Evolutionary conservation across 495 filamentous ascomycete species (phyloP).

Genomic region (Aspergillus olivimuriae): DNA sequence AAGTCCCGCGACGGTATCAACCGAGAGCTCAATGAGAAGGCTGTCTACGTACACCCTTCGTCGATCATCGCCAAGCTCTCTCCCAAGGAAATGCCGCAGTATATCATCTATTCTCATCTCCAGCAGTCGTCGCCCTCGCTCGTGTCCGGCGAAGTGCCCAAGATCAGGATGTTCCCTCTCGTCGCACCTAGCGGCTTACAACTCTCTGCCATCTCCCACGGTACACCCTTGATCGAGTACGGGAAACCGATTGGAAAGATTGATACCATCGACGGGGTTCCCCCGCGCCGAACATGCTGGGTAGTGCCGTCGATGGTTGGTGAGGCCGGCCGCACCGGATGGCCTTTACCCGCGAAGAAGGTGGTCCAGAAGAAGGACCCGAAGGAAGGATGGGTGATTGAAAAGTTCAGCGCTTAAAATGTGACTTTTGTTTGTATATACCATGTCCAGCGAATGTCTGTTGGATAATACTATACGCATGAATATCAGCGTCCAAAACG

Average conservation of each 20-base stretch:
- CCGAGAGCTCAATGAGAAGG: constrained; percentile 44
- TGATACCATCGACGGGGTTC: constrained; percentile 48
- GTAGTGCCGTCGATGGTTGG: constrained; percentile 68
- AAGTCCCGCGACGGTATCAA: constrained; percentile 51
- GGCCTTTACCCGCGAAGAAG: constrained; percentile 78
- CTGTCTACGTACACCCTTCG: constrained; percentile 81
- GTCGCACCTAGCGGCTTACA: constrained; percentile 68
- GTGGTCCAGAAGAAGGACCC: constrained; percentile 69
- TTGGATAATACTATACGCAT: no score
- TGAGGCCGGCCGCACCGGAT: constrained; percentile 63
- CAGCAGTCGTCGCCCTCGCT: constrained; percentile 55
- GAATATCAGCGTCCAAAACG: no score
- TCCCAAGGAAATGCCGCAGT: constrained; percentile 72
- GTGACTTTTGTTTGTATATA: constrained; percentile 23
- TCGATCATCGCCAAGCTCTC: constrained; percentile 68
- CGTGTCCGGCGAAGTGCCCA: constrained; percentile 50
- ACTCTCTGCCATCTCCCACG: constrained; percentile 73
- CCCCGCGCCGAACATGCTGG: constrained; percentile 65
- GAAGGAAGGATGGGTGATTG: constrained; percentile 72
- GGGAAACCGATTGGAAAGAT: constrained; percentile 87
- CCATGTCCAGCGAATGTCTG: constrained; percentile 10
- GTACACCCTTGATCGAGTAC: constrained; percentile 77
- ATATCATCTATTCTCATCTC: constrained; percentile 80
- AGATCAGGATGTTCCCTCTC: constrained; percentile 83
- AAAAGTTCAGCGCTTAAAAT: constrained; percentile 46